Evolutionary conservation across 805 yeast genomes (phyloP), one percentile per base, ranked within the genome.

Genomic region (Kuraishia capsulata): DNA sequence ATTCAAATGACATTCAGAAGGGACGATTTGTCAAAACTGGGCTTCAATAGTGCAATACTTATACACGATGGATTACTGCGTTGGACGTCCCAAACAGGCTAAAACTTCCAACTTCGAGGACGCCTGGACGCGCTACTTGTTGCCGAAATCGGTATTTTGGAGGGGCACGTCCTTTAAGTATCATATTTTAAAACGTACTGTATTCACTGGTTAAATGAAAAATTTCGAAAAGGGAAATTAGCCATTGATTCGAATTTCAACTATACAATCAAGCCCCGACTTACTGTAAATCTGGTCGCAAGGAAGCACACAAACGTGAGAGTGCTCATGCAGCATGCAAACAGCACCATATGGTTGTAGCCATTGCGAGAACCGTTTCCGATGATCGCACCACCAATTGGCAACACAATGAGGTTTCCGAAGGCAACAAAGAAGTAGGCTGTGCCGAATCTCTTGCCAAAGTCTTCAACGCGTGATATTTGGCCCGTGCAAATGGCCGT

Each of bases 401-500:
- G 77, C 16, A 73, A 56, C 4, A 66, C 59, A n/a, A 69, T 61
- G 13, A 75, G 53, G 30, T 65, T 59, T 14, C 68, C 60, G 35
- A 76, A 53, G 37, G 85, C 71, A 10, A 74, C 76, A 47, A 76
- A 55, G 36, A 75, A 76, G 52, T 78, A 80, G 43, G 78, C 69
- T 13, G 85, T 67, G 0, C 88, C 88, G 45, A 76, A 82, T 17
- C 81, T 58, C 44, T 73, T 76, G 16, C 89, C 89, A 52, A 80
- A 81, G 39, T 77, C 72, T 42, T 68, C 64, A 0, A 80, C 77
- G 13, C 68, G 69, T n/a, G 80, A 72, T 21, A 83, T 74, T 34
- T 73, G 71, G 0, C 83, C 73, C n/a, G 80, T 68, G 43, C 89
- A 81, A 3, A 76, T 78, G 0, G 90, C 87, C 1, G 82, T 71